These are phyloP conservation scores for Peterozyma toletana DNA, from an alignment of 805 yeast genomes.

Conservation along the genomic window DNA sequence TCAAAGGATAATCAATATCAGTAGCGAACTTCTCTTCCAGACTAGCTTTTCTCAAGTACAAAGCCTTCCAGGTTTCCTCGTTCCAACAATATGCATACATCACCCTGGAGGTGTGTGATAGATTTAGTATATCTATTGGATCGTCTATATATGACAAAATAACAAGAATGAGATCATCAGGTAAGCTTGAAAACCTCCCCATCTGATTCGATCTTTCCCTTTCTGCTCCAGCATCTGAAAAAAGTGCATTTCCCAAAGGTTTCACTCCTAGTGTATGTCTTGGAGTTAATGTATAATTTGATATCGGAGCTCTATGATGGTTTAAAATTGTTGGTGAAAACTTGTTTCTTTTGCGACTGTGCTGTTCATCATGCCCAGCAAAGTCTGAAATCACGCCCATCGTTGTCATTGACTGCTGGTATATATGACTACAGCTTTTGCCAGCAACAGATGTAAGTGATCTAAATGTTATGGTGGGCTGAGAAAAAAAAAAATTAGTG, in stretches of 20 bases:
- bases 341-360: too few species aligned
- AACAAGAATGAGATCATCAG: constrained; percentile 59
- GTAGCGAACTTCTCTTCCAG: too few species aligned
- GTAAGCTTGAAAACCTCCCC: constrained; percentile 45
- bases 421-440: too few species aligned
- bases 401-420: too few species aligned
- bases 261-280: constrained; percentile 68
- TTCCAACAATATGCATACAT: constrained; percentile 66
- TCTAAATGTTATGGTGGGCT: too few species aligned
- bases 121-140: constrained; percentile 36
- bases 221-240: constrained; percentile 12
- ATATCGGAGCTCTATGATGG: not conserved
- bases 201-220: constrained; percentile 26
- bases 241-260: constrained; percentile 65
- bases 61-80: constrained; percentile 76
- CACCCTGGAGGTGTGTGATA: constrained; percentile 57
- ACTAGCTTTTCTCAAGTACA: constrained; percentile 29
- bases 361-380: too few species aligned
- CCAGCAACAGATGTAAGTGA: too few species aligned
- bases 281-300: constrained; percentile 20
- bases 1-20: constrained; percentile 15
- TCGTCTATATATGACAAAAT: constrained; percentile 42
- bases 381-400: too few species aligned
- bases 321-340: too few species aligned
- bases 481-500: too few species aligned